These are phyloP conservation scores for Amniculicola lignicola DNA, from an alignment of 495 filamentous ascomycete species.

Conservation along the genomic window DNA sequence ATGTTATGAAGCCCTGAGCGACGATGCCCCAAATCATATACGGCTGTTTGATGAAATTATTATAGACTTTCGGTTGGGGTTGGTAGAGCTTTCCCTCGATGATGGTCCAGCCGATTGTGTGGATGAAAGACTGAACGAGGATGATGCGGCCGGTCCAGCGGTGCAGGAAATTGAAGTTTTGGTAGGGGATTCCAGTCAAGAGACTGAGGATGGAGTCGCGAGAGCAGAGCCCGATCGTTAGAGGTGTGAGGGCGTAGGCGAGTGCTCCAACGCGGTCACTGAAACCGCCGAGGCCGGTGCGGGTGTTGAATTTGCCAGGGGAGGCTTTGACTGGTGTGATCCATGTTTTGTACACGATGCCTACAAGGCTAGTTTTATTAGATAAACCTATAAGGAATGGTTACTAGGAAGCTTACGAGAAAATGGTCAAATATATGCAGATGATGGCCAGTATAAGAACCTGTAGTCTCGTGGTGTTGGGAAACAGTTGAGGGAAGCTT, in stretches of 20 bases:
- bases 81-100: conserved; percentile 61
- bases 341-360: conserved; percentile 59
- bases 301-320: conserved; percentile 51
- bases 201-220: conserved; percentile 60
- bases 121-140: conserved; percentile 56
- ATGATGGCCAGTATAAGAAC: conserved; percentile 52
- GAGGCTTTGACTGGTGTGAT: conserved; percentile 53
- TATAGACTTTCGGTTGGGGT: conserved; percentile 57
- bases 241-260: conserved; percentile 64
- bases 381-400: neutral
- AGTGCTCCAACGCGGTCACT: conserved; percentile 60
- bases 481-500: conserved; percentile 34
- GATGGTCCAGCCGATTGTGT: conserved; percentile 65
- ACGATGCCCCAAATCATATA: conserved; percentile 67
- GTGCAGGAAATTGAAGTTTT: conserved; percentile 68
- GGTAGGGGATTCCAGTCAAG: conserved; percentile 63
- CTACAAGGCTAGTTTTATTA: conserved; percentile 43
- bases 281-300: conserved; percentile 59
- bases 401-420: conserved; percentile 43
- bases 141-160: conserved; percentile 65
- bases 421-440: conserved; percentile 55
- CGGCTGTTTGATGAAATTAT: conserved; percentile 49
- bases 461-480: conserved; percentile 46
- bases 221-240: conserved; percentile 57
- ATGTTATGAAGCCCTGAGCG: conserved; percentile 55